Evolutionary conservation across 2,329 filamentous ascomycete species (phyloP).

Genomic region (Colletotrichum eremochloae): DNA sequence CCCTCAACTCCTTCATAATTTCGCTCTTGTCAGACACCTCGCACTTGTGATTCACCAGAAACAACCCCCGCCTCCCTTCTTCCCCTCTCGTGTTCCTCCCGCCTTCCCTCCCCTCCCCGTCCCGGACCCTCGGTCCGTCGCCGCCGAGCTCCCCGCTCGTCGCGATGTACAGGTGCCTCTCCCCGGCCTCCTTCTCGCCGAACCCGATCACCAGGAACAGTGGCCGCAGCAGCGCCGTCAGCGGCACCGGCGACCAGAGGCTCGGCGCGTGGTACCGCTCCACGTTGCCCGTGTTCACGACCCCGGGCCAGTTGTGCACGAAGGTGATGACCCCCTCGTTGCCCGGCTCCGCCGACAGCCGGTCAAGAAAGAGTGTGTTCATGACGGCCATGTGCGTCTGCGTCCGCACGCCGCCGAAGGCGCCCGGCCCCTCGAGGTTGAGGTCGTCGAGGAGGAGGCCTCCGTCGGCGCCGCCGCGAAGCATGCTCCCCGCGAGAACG

Average conservation of each 20-base stretch:
- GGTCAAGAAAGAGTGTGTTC: conserved; percentile 47
- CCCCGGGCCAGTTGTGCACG: conserved; percentile 49
- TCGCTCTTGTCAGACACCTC: conserved; percentile 23
- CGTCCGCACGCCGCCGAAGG: conserved; percentile 45
- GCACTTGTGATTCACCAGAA: conserved; percentile 35
- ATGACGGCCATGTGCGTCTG: conserved; percentile 39
- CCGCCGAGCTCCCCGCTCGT: conserved; percentile 32
- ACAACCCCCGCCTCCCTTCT: conserved; percentile 15
- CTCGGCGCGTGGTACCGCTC: conserved; percentile 24
- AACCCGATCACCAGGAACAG: conserved; percentile 24
- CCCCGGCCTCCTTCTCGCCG: conserved; percentile 24
- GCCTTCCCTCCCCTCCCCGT: not conserved
- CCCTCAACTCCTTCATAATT: conserved; percentile 20
- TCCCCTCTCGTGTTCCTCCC: conserved; percentile 16
- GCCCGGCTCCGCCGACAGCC: conserved; percentile 40
- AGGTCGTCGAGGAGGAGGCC: conserved; percentile 45
- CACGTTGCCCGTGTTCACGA: conserved; percentile 46
- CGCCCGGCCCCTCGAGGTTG: conserved; percentile 40
- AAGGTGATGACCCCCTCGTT: conserved; percentile 43
- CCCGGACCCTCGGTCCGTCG: not conserved
- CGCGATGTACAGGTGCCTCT: conserved; percentile 38
- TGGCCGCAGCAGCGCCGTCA: conserved; percentile 36
- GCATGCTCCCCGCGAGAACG: conserved; percentile 45
- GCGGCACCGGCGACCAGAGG: conserved; percentile 18
- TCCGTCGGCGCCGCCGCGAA: conserved; percentile 38